Evolutionary conservation across 768 basidiomycete species (phyloP), one percentile per base, ranked within the genome.

Genomic region (Leccinum longicurvipes): DNA sequence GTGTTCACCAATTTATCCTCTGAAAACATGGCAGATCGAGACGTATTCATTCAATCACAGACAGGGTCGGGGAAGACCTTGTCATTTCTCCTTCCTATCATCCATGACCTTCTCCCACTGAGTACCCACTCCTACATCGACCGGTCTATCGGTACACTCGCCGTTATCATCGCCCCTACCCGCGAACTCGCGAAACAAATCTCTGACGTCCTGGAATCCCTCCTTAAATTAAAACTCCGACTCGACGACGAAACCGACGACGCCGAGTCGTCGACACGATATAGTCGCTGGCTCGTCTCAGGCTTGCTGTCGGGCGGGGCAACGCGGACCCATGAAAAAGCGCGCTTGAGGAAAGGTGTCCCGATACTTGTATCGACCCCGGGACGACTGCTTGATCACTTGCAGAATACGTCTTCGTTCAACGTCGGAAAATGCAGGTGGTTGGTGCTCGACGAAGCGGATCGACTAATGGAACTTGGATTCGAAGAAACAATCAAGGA

Each of bases 11-110:
- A 69, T 36, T 63, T 72, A 8, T 56, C 67, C 8, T 70, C 77
- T 0, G 61, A 72, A 25, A 74, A 69, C 59, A 73, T 72, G 57
- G 59, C 63, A 47, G 74, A 75, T 48, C 78, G 89, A 56, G 93
- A 96, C 71, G 82, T 90, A 14, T 95, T 97, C 71, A 91, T 98
- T 54, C 95, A 97, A 71, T 91, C 93, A 12, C 94, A 98, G 69
- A 98, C 96, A 9, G 96, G 96, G 53, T 98, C 95, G 0, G 96
- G 96, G 67, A 98, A 98, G 74, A 98, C 95, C 0, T 75, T 98
- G 23, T 83, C 94, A 3, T 98, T 91, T 76, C 82, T 98, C 23
- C 83, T 98, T 11, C 96, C 96, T 25, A 93, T 98, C 70, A 82
- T 98, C 44, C 92, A 98, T 59, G 93, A 96, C 70, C 87, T 98